Conservation (phyloP, 305 asterid genomes). For the Coffea humblotiana region DNA sequence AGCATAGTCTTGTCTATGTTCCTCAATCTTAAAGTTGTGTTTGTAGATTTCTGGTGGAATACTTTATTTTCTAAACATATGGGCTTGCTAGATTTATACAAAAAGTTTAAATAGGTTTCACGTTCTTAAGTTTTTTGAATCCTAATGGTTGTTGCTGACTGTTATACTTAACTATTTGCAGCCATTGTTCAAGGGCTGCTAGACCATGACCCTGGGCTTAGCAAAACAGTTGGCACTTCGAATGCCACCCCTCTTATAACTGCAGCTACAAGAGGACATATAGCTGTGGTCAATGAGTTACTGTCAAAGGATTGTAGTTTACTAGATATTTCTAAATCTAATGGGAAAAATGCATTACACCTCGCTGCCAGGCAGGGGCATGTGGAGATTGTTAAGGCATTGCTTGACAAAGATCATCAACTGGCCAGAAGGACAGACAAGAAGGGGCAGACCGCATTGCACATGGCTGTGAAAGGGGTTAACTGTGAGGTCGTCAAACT, state of each 20-base stretch:
- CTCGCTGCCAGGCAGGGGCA: slow-evolving; percentile 91
- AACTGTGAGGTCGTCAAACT: slow-evolving; percentile 64
- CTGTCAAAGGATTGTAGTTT: slow-evolving; percentile 63
- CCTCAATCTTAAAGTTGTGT: neutral
- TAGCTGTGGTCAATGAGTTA: slow-evolving; percentile 71
- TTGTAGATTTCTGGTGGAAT: neutral
- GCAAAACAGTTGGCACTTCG: slow-evolving; percentile 68
- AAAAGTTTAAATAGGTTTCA: no score
- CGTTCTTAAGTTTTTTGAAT: neutral
- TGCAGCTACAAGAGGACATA: slow-evolving; percentile 83
- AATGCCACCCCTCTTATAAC: slow-evolving; percentile 85
- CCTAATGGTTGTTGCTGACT: neutral
- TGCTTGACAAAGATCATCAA: slow-evolving; percentile 72
- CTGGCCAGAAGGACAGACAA: slow-evolving; percentile 76
- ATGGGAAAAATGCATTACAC: slow-evolving; percentile 78
- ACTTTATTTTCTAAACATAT: neutral
- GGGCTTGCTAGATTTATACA: neutral
- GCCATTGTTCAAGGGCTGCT: slow-evolving; percentile 69
- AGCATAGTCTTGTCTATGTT: neutral
- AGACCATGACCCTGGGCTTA: slow-evolving; percentile 60
- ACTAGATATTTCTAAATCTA: slow-evolving; percentile 65
- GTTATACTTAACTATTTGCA: slow-evolving; percentile 24
- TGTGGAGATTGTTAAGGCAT: slow-evolving; percentile 55
- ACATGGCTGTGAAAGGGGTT: slow-evolving; percentile 83
- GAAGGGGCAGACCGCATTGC: slow-evolving; percentile 89